Base-by-base conservation (phyloP, 192 early-diverging fungal genomes). In the Lobosporangium transversale region DNA sequence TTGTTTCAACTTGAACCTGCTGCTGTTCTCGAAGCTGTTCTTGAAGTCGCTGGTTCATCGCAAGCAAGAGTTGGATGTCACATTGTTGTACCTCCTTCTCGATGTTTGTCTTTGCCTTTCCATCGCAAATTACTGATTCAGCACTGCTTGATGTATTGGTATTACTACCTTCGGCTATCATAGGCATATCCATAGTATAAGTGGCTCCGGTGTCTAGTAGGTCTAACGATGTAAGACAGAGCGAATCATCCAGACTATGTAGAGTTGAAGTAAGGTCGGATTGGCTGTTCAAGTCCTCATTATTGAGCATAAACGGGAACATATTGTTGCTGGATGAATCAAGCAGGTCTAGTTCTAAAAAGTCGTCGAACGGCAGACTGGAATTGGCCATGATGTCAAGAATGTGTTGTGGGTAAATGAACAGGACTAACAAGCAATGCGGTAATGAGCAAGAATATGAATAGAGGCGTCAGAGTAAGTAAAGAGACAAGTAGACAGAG, bases 301-400 rank as follows among this genome's bases (percentile, higher is more conserved):
- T 60, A 17, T 56, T 63, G 40, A 73, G 42, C 30, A 65, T 36
- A 37, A 58, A 58, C 14, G 70, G 60, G 51, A 53, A 73, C 24
- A 73, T 26, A 48, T 65, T 56, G 27, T 23, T 35, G 44, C 32
- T 65, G 48, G 48, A 18, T 12, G 30, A 4, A n/a, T 63, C 70
- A 30, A 73, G 48, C n/a, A 73, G 21, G 31, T 73, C 70, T 9
- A 65, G 50, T 15, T 73, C 48, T 10, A 73, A 31, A 27, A 65
- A 73, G 40, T 73, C 62, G 42, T 50, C 70, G 63, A 65, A 65
- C n/a, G 49, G 52, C 18, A 53, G 47, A 58, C 58, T 71, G 33
- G 36, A 49, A 40, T 61, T 48, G 17, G 53, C 20, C 53, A 53
- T 52, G 24, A 29, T 56, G 31, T 43, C 37, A n/a, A n/a, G n/a